These are phyloP conservation scores for Pseudonectria foliicola DNA, from an alignment of 2,329 filamentous ascomycete species.

Conservation along the genomic window DNA sequence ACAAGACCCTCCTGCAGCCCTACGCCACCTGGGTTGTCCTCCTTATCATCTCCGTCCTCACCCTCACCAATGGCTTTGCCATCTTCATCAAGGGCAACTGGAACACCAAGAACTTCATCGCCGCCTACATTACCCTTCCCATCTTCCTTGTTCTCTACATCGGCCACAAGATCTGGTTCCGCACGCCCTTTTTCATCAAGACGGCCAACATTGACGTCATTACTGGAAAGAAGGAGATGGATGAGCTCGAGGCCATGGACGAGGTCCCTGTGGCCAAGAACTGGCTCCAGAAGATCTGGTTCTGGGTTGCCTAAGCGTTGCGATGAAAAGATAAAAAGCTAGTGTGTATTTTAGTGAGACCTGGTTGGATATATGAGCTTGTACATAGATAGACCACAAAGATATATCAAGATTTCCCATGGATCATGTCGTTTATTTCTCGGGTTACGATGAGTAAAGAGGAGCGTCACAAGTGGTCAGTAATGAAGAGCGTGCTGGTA, in stretches of 20 bases:
- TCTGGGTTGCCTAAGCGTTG: constrained; percentile 3
- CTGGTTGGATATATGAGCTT: constrained; percentile 1
- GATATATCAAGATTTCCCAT: not conserved
- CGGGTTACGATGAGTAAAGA: too few species aligned
- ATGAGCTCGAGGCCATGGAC: constrained; percentile 5
- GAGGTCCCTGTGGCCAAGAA: constrained; percentile 4
- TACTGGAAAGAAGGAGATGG: constrained; percentile 8
- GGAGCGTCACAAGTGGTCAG: too few species aligned
- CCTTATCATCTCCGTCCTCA: too few species aligned
- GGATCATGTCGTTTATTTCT: too few species aligned
- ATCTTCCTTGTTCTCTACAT: constrained; percentile 1
- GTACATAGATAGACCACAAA: not conserved
- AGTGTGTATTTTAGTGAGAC: not conserved
- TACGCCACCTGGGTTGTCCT: constrained; percentile 42
- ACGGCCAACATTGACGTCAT: constrained; percentile 3
- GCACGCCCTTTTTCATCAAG: constrained; percentile 3
- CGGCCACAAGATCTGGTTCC: constrained; percentile 3
- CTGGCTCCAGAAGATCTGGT: constrained; percentile 4
- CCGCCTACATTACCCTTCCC: not conserved
- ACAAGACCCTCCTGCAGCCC: constrained; percentile 46
- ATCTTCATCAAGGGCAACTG: too few species aligned
- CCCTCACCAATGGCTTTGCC: too few species aligned
- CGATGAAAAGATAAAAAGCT: not conserved
- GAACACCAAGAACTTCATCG: not conserved
- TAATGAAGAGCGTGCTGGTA: too few species aligned